Base-by-base conservation (phyloP, 2,329 filamentous ascomycete species). In the Fusarium sp. region DNA sequence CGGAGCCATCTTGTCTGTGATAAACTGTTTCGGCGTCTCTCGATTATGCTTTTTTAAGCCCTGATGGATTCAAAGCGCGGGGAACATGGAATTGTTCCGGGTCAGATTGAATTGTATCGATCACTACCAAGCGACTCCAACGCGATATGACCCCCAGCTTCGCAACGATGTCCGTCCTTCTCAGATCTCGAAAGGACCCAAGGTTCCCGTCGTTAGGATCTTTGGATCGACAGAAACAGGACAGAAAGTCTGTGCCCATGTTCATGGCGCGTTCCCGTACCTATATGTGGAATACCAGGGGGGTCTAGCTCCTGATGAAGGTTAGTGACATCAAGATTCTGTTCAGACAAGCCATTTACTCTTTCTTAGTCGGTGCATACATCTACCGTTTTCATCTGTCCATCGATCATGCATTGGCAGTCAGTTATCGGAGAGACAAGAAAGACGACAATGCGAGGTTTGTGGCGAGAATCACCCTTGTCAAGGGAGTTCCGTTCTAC, bases 101-200 rank as follows among this genome's bases (percentile, higher is more conserved):
- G 91, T 99, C 80, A 93, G 95, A 77, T 87, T 99, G 80, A 98
- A 99, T 82, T 98, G 94, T 85, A 92, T 99, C 84, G 96, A 99
- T 83, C 92, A 96, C 82, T 99, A 98, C 82, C 95, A 98, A 84
- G 90, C 92, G 44, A 87, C 87, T 12, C 93, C 95, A 20, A 93
- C 94, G 59, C 88, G 88, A 75, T 92, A 96, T 81, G 95, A 98
- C 83, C 94, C 95, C 72, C 88, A 90, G 71, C 87, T 98, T 73
- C 90, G 92, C 70, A 91, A 90, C 75, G 89, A 90, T 80, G 84
- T 90, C 73, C 88, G 85, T 29, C 86, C 85, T 56, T 89, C 87
- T 22, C 88, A 91, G 77, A 83, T 88, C 68, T 85, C 87, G 71
- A 91, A 90, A 68, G 89, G 90, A 36, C 92, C 93, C 11, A 92